These are phyloP conservation scores for Arthroderma uncinatum DNA, from an alignment of 2,329 filamentous ascomycete genomes.

Conservation along the genomic window DNA sequence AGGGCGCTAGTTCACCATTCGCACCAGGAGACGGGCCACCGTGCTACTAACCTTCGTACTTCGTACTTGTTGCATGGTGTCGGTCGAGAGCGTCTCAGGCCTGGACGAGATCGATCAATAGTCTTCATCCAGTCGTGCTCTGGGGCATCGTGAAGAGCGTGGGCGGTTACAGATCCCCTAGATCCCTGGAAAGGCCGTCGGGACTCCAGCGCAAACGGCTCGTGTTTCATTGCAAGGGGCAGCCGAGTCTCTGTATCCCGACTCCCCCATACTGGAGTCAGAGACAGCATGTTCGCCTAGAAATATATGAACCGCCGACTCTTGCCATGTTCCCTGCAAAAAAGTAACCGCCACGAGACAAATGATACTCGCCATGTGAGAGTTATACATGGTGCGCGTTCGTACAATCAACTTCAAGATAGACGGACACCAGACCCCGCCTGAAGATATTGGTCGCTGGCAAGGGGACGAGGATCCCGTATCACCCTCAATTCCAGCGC, in stretches of 20 bases:
- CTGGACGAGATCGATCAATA: background rate
- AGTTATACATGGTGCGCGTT: background rate
- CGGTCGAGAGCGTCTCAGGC: background rate
- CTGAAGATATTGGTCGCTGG: background rate
- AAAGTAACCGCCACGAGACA: background rate
- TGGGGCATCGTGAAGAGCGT: background rate
- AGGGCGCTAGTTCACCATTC: background rate
- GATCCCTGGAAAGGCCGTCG: background rate
- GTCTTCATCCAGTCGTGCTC: background rate
- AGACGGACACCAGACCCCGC: background rate
- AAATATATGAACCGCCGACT: background rate
- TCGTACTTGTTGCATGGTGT: background rate
- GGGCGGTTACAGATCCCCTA: background rate
- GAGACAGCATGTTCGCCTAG: background rate
- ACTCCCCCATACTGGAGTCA: background rate
- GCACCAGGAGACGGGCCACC: background rate
- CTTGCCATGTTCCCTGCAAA: background rate
- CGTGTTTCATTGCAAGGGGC: conserved; percentile 3
- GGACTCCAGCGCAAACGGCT: background rate
- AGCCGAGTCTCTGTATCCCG: background rate
- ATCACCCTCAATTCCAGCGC: too few relatives aligned
- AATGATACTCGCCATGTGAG: background rate
- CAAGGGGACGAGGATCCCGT: background rate
- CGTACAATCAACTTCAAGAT: background rate
- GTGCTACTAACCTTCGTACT: background rate